These are phyloP conservation scores for Amanita phalloides DNA, from an alignment of 768 basidiomycete species.

Conservation along the genomic window DNA sequence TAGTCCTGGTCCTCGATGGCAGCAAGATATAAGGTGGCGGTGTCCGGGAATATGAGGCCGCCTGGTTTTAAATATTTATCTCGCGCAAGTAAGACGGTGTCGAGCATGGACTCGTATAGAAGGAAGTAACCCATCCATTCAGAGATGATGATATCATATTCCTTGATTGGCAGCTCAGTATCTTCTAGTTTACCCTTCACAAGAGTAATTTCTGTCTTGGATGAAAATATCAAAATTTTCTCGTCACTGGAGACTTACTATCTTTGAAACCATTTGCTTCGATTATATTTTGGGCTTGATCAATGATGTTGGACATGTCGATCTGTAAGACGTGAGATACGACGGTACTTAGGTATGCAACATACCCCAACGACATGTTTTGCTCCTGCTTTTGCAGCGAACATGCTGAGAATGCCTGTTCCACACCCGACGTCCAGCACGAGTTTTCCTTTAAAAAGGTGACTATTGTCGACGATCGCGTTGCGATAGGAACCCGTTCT, in stretches of 20 bases:
- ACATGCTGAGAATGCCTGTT: conserved; percentile 97
- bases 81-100: conserved; percentile 92
- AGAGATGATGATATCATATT: conserved; percentile 98
- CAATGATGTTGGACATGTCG: conserved; percentile 99
- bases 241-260: conserved; percentile 38
- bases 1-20: conserved; percentile 99
- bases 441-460: conserved; percentile 94
- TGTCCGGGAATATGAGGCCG: conserved; percentile 95
- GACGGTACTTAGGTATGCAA: conserved; percentile 9
- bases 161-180: conserved; percentile 70
- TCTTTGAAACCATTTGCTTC: conserved; percentile 95
- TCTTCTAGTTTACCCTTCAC: conserved; percentile 99
- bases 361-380: conserved; percentile 87
- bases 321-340: conserved; percentile 41
- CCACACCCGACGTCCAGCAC: conserved; percentile 98
- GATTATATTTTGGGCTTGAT: conserved; percentile 96
- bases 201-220: conserved; percentile 70
- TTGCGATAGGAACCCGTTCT: conserved; percentile 92
- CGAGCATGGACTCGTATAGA: conserved; percentile 98
- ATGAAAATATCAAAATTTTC: conserved; percentile 5
- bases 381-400: conserved; percentile 93
- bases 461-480: conserved; percentile 89
- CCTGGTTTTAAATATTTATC: conserved; percentile 92
- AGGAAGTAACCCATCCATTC: conserved; percentile 99
- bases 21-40: conserved; percentile 83